Conservation (phyloP, 495 filamentous ascomycete genomes). For the Hapsidospora chrysogenum region DNA sequence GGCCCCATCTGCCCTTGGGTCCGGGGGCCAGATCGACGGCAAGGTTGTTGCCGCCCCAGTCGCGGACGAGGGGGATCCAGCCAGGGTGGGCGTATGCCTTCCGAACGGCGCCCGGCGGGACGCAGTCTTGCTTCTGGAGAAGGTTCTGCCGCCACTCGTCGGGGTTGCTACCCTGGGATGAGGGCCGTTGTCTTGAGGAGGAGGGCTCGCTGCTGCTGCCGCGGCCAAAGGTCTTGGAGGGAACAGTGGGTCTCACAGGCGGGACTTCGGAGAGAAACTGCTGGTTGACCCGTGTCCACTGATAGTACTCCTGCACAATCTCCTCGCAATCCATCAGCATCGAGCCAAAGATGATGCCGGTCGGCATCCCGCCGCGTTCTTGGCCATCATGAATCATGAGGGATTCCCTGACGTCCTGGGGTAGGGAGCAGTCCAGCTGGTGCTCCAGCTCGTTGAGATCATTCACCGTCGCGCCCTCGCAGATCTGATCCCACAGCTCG, state of each 20-base stretch:
- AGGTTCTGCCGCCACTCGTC: slow-evolving; percentile 70
- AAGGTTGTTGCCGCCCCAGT: slow-evolving; percentile 97
- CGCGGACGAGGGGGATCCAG: slow-evolving; percentile 91
- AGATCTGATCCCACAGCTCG: slow-evolving; percentile 83
- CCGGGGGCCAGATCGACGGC: slow-evolving; percentile 90
- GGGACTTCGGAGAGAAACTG: slow-evolving; percentile 55
- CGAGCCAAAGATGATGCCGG: slow-evolving; percentile 78
- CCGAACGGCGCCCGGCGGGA: slow-evolving; percentile 72
- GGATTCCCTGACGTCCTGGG: slow-evolving; percentile 86
- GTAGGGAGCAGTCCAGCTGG: slow-evolving; percentile 85
- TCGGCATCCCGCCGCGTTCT: slow-evolving; percentile 80
- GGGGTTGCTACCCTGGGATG: slow-evolving; percentile 33
- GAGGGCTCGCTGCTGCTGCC: slow-evolving; percentile 36
- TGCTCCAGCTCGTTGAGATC: slow-evolving; percentile 96
- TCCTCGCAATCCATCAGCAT: slow-evolving; percentile 99
- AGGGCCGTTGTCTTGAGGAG: slow-evolving; percentile 21
- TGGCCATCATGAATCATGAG: slow-evolving; percentile 86
- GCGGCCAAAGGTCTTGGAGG: slow-evolving; percentile 39
- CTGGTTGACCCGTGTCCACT: slow-evolving; percentile 85
- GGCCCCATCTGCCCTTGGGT: slow-evolving; percentile 80
- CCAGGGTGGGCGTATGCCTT: slow-evolving; percentile 87
- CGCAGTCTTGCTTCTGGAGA: slow-evolving; percentile 67
- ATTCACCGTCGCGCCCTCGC: slow-evolving; percentile 80
- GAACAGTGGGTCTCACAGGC: slow-evolving; percentile 36
- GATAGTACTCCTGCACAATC: slow-evolving; percentile 93